Evolutionary conservation across 1,284 basidiomycete species (phyloP).

Genomic region (Trametes pubescens): DNA sequence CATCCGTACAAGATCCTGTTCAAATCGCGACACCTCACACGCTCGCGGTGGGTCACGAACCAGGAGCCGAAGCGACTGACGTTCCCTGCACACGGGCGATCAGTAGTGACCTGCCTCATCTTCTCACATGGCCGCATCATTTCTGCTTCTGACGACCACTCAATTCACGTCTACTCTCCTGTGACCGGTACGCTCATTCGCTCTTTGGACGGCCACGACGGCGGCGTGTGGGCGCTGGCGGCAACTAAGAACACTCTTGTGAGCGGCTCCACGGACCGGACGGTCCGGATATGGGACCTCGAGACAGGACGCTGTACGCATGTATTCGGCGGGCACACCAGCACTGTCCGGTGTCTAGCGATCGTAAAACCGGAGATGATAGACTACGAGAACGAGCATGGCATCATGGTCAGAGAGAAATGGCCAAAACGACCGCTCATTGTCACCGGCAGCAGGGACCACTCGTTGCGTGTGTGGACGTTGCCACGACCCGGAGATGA

Average conservation of each 20-base stretch:
- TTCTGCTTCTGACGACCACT: constrained; percentile 93
- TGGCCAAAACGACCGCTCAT: constrained; percentile 90
- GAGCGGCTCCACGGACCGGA: constrained; percentile 93
- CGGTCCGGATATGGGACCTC: constrained; percentile 93
- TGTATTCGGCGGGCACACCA: constrained; percentile 93
- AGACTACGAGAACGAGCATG: constrained; percentile 69
- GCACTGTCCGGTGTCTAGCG: constrained; percentile 90
- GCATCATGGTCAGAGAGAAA: constrained; percentile 67
- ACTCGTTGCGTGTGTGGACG: constrained; percentile 90
- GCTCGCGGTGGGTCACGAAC: constrained; percentile 79
- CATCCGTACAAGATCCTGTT: constrained; percentile 89
- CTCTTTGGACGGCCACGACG: constrained; percentile 88
- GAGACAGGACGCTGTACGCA: constrained; percentile 83
- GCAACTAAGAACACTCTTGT: constrained; percentile 88
- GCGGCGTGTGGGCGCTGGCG: constrained; percentile 94
- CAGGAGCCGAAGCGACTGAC: constrained; percentile 78
- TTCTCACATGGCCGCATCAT: constrained; percentile 95
- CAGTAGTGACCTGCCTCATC: constrained; percentile 93
- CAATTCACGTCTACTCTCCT: constrained; percentile 92
- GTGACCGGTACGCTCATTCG: constrained; percentile 78
- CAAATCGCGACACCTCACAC: constrained; percentile 83
- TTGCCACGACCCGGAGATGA: constrained; percentile 82
- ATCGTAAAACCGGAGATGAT: constrained; percentile 89
- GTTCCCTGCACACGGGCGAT: constrained; percentile 87
- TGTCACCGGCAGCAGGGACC: constrained; percentile 93